These are phyloP conservation scores for Termitomyces bulborhizus DNA, from an alignment of 768 basidiomycete genomes.

Conservation along the genomic window DNA sequence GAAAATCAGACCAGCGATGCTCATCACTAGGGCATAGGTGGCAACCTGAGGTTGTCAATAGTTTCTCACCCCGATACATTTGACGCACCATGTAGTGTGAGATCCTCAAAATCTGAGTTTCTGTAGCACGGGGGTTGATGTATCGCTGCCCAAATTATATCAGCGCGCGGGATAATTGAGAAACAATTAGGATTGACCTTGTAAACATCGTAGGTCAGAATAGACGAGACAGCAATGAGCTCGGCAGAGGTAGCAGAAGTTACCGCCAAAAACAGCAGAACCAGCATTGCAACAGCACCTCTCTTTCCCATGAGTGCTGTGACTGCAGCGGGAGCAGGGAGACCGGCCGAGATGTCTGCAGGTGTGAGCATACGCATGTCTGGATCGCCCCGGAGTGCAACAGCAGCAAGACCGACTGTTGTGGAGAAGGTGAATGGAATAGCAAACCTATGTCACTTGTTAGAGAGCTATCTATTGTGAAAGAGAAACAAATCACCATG, in stretches of 20 bases:
- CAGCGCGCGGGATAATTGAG: not conserved
- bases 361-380: slow-evolving; percentile 42
- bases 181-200: slow-evolving; percentile 36
- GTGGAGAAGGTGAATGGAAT: slow-evolving; percentile 87
- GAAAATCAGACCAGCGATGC: slow-evolving; percentile 79
- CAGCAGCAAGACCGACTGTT: slow-evolving; percentile 81
- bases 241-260: slow-evolving; percentile 85
- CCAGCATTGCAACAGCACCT: slow-evolving; percentile 73
- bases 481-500: slow-evolving; percentile 45
- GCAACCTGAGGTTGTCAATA: slow-evolving; percentile 38
- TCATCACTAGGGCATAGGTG: slow-evolving; percentile 72
- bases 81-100: slow-evolving; percentile 57
- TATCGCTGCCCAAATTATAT: slow-evolving; percentile 42
- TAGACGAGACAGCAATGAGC: slow-evolving; percentile 81
- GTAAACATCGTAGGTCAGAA: slow-evolving; percentile 84
- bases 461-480: not conserved
- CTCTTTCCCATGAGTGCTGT: slow-evolving; percentile 73
- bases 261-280: slow-evolving; percentile 84
- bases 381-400: slow-evolving; percentile 64
- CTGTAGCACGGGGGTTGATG: slow-evolving; percentile 77
- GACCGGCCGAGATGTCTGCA: slow-evolving; percentile 79
- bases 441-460: slow-evolving; percentile 48
- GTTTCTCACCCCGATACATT: too few relatives aligned
- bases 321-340: slow-evolving; percentile 81
- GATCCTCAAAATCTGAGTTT: slow-evolving; percentile 60